These are phyloP conservation scores for Fraxinus xanthoxyloides DNA, from an alignment of 305 asterid species.

Conservation along the genomic window DNA sequence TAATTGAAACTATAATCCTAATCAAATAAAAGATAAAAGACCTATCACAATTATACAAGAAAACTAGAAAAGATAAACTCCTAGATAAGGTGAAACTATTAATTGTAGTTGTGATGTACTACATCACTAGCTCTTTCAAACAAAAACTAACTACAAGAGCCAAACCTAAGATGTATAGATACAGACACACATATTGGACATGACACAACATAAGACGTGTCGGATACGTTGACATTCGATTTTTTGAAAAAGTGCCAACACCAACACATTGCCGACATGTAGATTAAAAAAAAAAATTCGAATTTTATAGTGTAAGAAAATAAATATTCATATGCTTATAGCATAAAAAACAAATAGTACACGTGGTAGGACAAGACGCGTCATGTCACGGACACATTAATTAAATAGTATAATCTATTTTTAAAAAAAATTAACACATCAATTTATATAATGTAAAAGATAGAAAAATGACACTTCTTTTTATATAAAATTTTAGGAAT, in stretches of 20 bases:
- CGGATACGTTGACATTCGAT: neutral
- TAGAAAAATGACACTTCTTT: neutral
- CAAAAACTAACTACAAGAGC: conserved; percentile 2
- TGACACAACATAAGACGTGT: neutral
- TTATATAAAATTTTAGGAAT: neutral
- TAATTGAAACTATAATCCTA: too few species aligned
- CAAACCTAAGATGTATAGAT: neutral
- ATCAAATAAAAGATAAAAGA: too few species aligned
- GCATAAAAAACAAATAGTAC: neutral
- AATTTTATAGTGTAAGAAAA: neutral
- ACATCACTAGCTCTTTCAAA: neutral
- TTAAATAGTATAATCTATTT: neutral
- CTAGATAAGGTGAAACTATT: too few species aligned
- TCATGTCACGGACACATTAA: neutral
- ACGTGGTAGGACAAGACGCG: neutral
- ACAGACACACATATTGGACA: neutral
- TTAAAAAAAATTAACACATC: neutral
- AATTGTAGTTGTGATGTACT: too few species aligned
- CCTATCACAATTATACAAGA: too few species aligned
- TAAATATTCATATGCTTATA: neutral
- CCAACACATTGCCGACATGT: neutral
- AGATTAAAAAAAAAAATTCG: neutral
- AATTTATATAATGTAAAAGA: neutral
- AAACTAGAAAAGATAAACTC: too few species aligned
- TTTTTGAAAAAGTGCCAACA: neutral